Conservation (phyloP, 1,284 basidiomycete species). For the Tilletiaria anomala region DNA sequence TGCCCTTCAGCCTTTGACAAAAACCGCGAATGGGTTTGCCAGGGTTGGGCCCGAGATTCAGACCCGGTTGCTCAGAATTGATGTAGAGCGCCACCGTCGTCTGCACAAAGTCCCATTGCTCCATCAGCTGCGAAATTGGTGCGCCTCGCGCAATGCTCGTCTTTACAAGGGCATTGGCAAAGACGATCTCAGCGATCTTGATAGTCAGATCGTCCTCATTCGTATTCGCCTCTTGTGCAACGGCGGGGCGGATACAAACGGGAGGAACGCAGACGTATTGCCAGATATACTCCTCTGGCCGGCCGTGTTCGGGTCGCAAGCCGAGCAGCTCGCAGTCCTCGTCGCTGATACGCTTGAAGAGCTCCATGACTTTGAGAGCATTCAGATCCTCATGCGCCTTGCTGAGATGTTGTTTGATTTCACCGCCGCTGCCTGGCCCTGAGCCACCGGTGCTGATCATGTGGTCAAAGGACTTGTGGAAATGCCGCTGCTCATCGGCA, state of each 20-base stretch:
- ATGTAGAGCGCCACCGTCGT: conserved; percentile 93
- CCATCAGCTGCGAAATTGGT: conserved; percentile 42
- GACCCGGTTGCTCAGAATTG: conserved; percentile 88
- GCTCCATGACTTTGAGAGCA: conserved; percentile 77
- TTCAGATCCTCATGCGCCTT: conserved; percentile 92
- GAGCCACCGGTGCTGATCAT: conserved; percentile 54
- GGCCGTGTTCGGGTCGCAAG: conserved; percentile 69
- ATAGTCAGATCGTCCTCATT: conserved; percentile 98
- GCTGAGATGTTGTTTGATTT: conserved; percentile 67
- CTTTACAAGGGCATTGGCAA: conserved; percentile 83
- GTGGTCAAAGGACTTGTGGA: conserved; percentile 66
- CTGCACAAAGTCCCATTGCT: conserved; percentile 97
- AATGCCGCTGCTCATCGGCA: conserved; percentile 71
- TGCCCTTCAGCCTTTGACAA: conserved; percentile 94
- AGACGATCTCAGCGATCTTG: conserved; percentile 93
- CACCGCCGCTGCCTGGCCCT: conserved; percentile 49
- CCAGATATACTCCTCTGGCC: conserved; percentile 98
- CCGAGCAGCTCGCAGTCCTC: conserved; percentile 92
- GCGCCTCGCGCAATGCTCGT: conserved; percentile 54
- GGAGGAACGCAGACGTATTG: conserved; percentile 98
- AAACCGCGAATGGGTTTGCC: conserved; percentile 52
- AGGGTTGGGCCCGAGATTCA: conserved; percentile 8
- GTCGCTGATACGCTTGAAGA: conserved; percentile 83
- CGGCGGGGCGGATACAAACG: conserved; percentile 91
- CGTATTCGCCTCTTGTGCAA: conserved; percentile 64